Conservation (phyloP, 2,329 filamentous ascomycete species). For the Colletotrichum coccodes region DNA sequence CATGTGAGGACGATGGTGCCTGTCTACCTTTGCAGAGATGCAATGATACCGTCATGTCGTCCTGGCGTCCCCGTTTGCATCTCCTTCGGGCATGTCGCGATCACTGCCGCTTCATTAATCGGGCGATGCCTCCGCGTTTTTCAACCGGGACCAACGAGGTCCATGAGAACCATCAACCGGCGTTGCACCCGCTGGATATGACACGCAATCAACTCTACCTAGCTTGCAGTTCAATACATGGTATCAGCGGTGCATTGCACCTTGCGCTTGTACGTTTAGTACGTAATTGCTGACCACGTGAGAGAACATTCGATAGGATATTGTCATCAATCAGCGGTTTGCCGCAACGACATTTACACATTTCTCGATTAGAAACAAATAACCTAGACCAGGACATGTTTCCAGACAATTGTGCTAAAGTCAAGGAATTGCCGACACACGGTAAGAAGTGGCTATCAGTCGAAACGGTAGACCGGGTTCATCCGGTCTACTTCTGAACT, state of each 20-base stretch:
- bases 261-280: constrained; percentile 4
- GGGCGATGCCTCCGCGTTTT: neutral
- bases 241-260: neutral
- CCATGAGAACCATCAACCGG: neutral
- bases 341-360: neutral
- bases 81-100: constrained; percentile 5
- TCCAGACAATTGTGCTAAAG: constrained; percentile 1
- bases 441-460: neutral
- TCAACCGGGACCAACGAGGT: neutral
- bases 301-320: constrained; percentile 20
- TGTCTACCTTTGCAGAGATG: neutral
- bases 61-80: neutral
- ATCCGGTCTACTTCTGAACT: constrained; percentile 20
- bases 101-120: neutral
- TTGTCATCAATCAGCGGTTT: neutral
- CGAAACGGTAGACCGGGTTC: constrained; percentile 22
- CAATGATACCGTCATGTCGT: neutral
- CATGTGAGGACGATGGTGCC: neutral
- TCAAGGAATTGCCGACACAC: neutral
- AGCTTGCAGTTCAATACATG: neutral
- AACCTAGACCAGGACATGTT: neutral
- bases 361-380: neutral
- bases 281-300: constrained; percentile 4
- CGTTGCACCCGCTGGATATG: neutral
- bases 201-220: neutral